A percentile compares a stretch with the other conserved stretches of the same genome.
These are phyloP conservation scores for Trametes cubensis DNA, from an alignment of 768 basidiomycete genomes.

Conservation along the genomic window DNA sequence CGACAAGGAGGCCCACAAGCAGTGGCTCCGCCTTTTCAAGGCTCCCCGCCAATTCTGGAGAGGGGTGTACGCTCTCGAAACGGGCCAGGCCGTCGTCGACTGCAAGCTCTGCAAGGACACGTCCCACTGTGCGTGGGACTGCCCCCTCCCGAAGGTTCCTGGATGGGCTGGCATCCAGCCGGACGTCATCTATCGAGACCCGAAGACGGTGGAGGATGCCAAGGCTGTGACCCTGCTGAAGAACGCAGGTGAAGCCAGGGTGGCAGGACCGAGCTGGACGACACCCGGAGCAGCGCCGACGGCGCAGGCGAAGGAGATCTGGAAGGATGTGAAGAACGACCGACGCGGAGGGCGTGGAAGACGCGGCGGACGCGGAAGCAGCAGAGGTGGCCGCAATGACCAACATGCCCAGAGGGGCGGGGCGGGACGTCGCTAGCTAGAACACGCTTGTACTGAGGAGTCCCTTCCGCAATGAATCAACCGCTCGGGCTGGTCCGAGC, in stretches of 20 bases:
- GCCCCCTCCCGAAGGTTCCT: background rate
- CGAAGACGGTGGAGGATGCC: no score
- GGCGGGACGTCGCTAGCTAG: background rate
- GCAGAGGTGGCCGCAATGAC: background rate
- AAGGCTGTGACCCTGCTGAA: background rate
- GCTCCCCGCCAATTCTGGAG: background rate
- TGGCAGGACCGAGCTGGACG: background rate
- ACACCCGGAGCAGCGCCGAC: background rate
- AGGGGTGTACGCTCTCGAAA: background rate
- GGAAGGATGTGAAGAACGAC: background rate
- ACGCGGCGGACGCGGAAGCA: background rate
- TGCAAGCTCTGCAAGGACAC: conserved; percentile 14
- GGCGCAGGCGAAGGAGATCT: conserved; percentile 7
- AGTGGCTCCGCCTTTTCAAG: background rate
- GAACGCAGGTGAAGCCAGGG: background rate
- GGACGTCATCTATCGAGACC: background rate
- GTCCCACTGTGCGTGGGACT: conserved; percentile 5
- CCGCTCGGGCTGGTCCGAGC: no score
- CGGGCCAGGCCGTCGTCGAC: background rate
- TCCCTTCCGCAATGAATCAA: no score
- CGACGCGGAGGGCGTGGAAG: background rate
- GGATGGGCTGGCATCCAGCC: background rate
- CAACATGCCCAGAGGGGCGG: background rate
- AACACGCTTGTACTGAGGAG: no score
- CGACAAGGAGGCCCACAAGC: background rate